Conservation (phyloP, 1,284 basidiomycete species). For the Microbotryum lychnidis-dioicae region DNA sequence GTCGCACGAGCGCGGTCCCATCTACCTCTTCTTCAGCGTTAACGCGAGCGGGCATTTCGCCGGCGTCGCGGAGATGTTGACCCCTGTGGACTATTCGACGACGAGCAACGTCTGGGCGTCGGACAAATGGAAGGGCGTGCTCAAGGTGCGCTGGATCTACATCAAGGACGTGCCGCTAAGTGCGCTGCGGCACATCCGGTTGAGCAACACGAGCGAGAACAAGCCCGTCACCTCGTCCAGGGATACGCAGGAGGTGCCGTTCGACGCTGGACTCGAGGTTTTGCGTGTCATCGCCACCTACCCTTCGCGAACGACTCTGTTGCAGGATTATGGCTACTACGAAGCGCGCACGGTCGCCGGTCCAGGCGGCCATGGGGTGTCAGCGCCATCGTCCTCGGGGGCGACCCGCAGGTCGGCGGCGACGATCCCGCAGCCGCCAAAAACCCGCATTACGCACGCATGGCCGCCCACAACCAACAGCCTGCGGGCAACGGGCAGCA, state of each 20-base stretch:
- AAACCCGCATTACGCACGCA: no score
- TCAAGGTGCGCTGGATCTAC: slow-evolving; percentile 67
- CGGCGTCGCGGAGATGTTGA: slow-evolving; percentile 84
- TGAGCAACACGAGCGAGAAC: slow-evolving; percentile 89
- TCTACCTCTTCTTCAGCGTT: slow-evolving; percentile 93
- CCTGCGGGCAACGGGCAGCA: no score
- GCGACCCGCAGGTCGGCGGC: no score
- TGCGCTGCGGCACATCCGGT: slow-evolving; percentile 68
- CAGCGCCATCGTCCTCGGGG: no score
- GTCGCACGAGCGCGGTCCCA: slow-evolving; percentile 72
- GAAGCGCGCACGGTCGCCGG: slow-evolving; percentile 1
- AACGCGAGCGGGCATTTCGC: slow-evolving; percentile 94
- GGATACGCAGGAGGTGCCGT: slow-evolving; percentile 80
- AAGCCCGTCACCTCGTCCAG: slow-evolving; percentile 93
- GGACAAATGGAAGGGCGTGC: slow-evolving; percentile 90
- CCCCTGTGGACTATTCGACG: slow-evolving; percentile 45
- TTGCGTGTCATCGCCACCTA: slow-evolving; percentile 85
- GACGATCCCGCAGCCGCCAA: no score
- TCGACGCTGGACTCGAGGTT: slow-evolving; percentile 90
- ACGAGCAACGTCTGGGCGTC: slow-evolving; percentile 87
- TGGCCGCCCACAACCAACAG: no score
- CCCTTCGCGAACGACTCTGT: slow-evolving; percentile 73
- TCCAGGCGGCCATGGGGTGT: no score
- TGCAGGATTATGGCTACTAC: slow-evolving; percentile 52
- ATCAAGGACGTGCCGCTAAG: slow-evolving; percentile 88